Conservation (phyloP, 2,329 filamentous ascomycete genomes). For the Claviceps sp. region DNA sequence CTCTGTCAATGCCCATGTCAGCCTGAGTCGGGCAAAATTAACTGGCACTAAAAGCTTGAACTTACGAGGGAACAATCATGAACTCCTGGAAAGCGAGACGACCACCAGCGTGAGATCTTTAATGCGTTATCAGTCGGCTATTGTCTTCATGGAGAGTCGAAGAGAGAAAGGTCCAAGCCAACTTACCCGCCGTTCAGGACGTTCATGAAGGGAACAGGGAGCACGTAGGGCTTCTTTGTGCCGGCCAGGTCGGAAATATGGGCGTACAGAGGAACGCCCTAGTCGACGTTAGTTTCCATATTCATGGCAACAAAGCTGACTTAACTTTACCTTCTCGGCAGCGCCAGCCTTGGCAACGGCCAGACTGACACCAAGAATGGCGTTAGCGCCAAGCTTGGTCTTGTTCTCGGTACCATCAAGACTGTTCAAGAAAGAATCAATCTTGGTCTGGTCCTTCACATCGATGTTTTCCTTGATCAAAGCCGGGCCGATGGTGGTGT, state of each 20-base stretch:
- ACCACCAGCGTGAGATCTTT: constrained; percentile 86
- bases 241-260: constrained; percentile 79
- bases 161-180: background rate
- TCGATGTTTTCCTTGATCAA: constrained; percentile 73
- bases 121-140: background rate
- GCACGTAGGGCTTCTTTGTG: constrained; percentile 84
- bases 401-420: constrained; percentile 80
- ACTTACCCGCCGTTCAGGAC: constrained; percentile 64
- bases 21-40: constrained; percentile 5
- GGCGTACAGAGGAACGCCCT: constrained; percentile 72
- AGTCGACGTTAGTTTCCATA: background rate
- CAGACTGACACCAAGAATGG: constrained; percentile 74
- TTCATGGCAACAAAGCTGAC: background rate
- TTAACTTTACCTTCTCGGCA: constrained; percentile 57
- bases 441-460: constrained; percentile 73
- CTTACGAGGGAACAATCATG: constrained; percentile 79
- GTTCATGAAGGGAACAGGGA: constrained; percentile 88
- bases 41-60: constrained; percentile 12
- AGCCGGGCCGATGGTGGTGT: constrained; percentile 64
- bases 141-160: background rate
- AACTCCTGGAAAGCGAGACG: constrained; percentile 92
- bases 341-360: constrained; percentile 80
- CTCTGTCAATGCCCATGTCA: constrained; percentile 27
- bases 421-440: constrained; percentile 75
- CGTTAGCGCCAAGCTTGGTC: constrained; percentile 77